phyloP scores from a whole-genome alignment of 2,329 filamentous ascomycete species.

The Coniochaeta sp. region DNA sequence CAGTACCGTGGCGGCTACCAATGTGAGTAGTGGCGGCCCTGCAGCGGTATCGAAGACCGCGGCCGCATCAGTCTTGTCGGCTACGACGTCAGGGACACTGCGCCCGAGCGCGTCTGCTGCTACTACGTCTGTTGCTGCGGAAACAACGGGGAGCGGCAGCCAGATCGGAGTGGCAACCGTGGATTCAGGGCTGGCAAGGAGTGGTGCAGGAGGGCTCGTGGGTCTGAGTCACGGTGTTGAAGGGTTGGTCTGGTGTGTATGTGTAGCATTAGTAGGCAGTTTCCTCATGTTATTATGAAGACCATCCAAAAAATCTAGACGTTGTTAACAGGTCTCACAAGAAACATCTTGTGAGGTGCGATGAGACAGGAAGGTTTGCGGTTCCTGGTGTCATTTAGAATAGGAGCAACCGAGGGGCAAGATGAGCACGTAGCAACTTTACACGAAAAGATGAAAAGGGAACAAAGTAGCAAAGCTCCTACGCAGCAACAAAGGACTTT shows the following conservation, averaged over 20 bases:
- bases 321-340: too few species aligned
- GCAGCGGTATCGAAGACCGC: background rate
- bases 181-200: background rate
- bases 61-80: background rate
- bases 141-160: background rate
- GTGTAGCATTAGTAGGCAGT: background rate
- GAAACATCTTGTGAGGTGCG: too few species aligned
- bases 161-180: background rate
- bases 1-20: background rate
- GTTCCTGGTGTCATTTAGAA: too few species aligned
- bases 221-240: background rate
- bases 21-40: background rate
- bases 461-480: too few species aligned
- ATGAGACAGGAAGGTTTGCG: too few species aligned
- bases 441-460: too few species aligned
- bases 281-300: background rate
- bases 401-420: too few species aligned
- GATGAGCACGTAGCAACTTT: too few species aligned
- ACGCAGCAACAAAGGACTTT: too few species aligned
- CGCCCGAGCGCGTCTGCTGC: background rate
- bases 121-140: background rate
- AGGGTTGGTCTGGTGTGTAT: background rate
- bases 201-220: background rate
- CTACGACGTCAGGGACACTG: background rate
- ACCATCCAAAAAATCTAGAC: too few species aligned